Evolutionary conservation across 768 basidiomycete species (phyloP).

Genomic region (Hortiboletus flavorubellus): DNA sequence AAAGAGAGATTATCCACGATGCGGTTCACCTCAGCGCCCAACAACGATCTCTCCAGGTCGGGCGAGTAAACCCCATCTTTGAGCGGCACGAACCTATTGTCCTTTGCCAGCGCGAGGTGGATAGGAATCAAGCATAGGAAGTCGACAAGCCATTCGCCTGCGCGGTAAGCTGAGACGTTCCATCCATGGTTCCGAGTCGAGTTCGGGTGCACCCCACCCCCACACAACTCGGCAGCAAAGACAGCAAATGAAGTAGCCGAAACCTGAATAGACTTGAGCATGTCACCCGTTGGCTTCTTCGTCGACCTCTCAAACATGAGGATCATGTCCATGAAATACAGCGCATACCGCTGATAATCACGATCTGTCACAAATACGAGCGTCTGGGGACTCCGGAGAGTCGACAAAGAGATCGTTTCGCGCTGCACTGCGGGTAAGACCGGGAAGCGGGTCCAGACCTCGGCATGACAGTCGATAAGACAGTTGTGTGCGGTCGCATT

Average conservation of each 20-base stretch:
- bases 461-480: constrained; percentile 51
- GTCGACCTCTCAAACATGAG: constrained; percentile 45
- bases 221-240: constrained; percentile 21
- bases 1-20: constrained; percentile 55
- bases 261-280: constrained; percentile 38
- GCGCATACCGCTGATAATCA: constrained; percentile 33
- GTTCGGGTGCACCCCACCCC: neutral
- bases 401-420: constrained; percentile 38
- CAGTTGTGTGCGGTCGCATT: constrained; percentile 41
- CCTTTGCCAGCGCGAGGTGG: constrained; percentile 55
- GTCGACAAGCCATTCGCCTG: constrained; percentile 62
- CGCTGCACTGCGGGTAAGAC: constrained; percentile 53
- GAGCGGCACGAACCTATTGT: constrained; percentile 59
- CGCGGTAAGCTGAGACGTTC: constrained; percentile 39
- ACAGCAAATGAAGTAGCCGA: constrained; percentile 28
- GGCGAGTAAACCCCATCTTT: constrained; percentile 55
- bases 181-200: constrained; percentile 11
- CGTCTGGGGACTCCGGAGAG: constrained; percentile 30
- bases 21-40: constrained; percentile 55
- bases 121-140: constrained; percentile 62
- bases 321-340: constrained; percentile 46
- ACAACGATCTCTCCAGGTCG: constrained; percentile 47
- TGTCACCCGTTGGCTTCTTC: constrained; percentile 49
- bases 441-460: constrained; percentile 61
- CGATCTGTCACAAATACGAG: constrained; percentile 45